Conservation (phyloP, 1,284 basidiomycete genomes). For the Gastroboletus turbinatus region DNA sequence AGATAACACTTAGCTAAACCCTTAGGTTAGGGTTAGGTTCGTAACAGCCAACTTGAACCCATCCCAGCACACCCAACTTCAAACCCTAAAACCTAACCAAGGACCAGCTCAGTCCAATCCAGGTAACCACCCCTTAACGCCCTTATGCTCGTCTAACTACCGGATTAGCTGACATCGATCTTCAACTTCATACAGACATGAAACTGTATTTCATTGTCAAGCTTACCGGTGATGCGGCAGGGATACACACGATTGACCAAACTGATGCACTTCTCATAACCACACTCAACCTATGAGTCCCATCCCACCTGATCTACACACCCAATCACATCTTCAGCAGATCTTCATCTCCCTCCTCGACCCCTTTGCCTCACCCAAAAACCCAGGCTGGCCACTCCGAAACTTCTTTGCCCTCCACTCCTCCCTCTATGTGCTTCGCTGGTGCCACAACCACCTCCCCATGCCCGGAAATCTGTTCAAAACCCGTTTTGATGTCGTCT, state of each 20-base stretch:
- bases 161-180: slow-evolving; percentile 47
- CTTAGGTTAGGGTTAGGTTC: too few relatives aligned
- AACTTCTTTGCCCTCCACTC: slow-evolving; percentile 82
- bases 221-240: slow-evolving; percentile 30
- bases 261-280: slow-evolving; percentile 11
- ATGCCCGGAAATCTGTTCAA: slow-evolving; percentile 47
- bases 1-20: too few relatives aligned
- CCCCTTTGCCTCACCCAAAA: slow-evolving; percentile 74
- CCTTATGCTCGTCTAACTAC: neutral
- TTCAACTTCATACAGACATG: slow-evolving; percentile 44
- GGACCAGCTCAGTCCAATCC: slow-evolving; percentile 31
- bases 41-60: too few relatives aligned
- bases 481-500: slow-evolving; percentile 59
- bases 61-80: too few relatives aligned
- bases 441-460: slow-evolving; percentile 63
- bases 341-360: slow-evolving; percentile 80
- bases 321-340: slow-evolving; percentile 33
- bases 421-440: slow-evolving; percentile 68
- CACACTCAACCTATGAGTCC: slow-evolving; percentile 40
- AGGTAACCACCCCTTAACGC: slow-evolving; percentile 10
- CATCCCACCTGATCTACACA: neutral
- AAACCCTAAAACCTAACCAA: slow-evolving; percentile 22
- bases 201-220: slow-evolving; percentile 64
- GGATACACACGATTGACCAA: slow-evolving; percentile 54
- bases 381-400: slow-evolving; percentile 93